Base-by-base conservation (phyloP, 2,329 filamentous ascomycete species). In the Verticillium tricorpus region DNA sequence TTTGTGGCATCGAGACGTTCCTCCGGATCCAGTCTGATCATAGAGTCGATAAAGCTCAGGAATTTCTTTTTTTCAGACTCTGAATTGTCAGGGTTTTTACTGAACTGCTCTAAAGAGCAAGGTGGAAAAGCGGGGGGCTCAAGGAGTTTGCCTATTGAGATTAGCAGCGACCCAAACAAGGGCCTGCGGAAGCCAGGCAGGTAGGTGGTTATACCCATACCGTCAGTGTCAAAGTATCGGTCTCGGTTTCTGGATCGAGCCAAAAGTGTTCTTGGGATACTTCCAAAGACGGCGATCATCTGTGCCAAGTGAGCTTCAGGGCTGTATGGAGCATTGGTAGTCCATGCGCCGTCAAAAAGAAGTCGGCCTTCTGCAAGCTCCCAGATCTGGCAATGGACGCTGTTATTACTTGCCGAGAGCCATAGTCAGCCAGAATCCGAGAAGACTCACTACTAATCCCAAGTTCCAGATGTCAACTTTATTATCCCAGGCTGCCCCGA, bases 391-490 rank as follows among this genome's bases (percentile, higher is more conserved):
- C 39, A 25, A 28, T 12, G 9, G 4, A 50, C n/a, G 7, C 19
- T 59, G 40, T 40, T n/a, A 28, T 2, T 2, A 35, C 32, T 34
- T 19, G 35, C 25, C 17, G 56, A 40, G 34, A 52, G 62, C 1
- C 17, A 50, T 12, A 5, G 8, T 22, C 19, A 22, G n/a, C 19
- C 19, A 19, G 40, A 50, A 50, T 25, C 15, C 40, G 7, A 22
- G n/a, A 22, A 19, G 5, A 50, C 40, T 63, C 57, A 69, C 39
- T 2, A 70, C 60, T 5, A 63, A 56, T 12, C 69, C 67, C 0
- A 71, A 31, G 37, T 70, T 70, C 69, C 67, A 70, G 2, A 69
- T 67, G 52, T 69, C 68, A 2, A 67, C 67, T 17, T 67, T 68
- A 19, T 61, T 17, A 54, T 71, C 65, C 69, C 69, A 70, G 2